Evolutionary conservation across 768 basidiomycete species (phyloP).

Genomic region (Pleurotus salmoneostramineus): DNA sequence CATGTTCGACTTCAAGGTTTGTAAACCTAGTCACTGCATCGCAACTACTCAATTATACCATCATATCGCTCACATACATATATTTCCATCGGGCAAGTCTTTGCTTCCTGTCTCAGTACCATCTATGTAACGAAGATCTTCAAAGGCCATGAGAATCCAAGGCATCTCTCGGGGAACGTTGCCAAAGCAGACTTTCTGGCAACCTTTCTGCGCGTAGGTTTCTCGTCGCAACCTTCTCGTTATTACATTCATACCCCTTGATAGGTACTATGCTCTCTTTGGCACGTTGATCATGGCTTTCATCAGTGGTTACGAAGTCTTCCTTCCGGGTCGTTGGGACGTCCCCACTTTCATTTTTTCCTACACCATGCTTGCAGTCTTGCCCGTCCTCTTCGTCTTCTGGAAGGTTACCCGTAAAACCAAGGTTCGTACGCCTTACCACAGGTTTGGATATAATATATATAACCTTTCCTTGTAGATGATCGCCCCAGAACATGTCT

Average conservation of each 20-base stretch:
- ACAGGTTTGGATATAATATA: neutral
- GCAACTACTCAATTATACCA: slow-evolving; percentile 43
- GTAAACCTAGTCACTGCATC: slow-evolving; percentile 47
- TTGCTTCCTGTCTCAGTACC: neutral
- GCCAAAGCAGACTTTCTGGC: slow-evolving; percentile 44
- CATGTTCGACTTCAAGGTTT: slow-evolving; percentile 23
- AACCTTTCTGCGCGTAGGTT: slow-evolving; percentile 45
- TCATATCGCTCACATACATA: slow-evolving; percentile 43
- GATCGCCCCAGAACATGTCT: slow-evolving; percentile 30
- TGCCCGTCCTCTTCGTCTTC: slow-evolving; percentile 37
- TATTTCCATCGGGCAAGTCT: slow-evolving; percentile 37
- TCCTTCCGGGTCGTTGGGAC: slow-evolving; percentile 47
- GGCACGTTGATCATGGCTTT: slow-evolving; percentile 45
- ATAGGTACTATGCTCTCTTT: slow-evolving; percentile 40
- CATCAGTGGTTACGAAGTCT: slow-evolving; percentile 46
- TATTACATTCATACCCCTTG: neutral
- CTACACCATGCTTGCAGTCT: slow-evolving; percentile 40
- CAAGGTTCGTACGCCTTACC: slow-evolving; percentile 22
- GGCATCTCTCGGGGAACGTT: slow-evolving; percentile 39
- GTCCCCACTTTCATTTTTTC: slow-evolving; percentile 46
- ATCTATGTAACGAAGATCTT: neutral
- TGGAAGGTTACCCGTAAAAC: slow-evolving; percentile 43
- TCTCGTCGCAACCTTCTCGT: neutral
- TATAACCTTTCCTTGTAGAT: slow-evolving; percentile 23
- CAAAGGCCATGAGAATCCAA: slow-evolving; percentile 40